phyloP scores from a whole-genome alignment of 768 basidiomycete species.

The Lentinula raphanica region DNA sequence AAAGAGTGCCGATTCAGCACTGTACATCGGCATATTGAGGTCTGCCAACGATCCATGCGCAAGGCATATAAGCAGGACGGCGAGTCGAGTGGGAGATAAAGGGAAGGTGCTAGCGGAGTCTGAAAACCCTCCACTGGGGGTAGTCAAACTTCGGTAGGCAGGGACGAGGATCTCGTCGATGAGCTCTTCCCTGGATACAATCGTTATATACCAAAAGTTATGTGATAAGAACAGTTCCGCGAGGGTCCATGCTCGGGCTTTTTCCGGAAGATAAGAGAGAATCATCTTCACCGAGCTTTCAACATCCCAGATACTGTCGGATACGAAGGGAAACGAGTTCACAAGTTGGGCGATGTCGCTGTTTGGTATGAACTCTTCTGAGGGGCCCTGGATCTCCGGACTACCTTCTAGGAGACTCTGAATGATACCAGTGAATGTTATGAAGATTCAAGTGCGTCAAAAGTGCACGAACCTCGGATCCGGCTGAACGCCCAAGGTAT shows the following conservation, averaged over 20 bases:
- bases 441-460: neutral
- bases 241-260: conserved; percentile 34
- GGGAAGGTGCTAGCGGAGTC: neutral
- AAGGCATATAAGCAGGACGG: conserved; percentile 27
- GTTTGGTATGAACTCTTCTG: neutral
- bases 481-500: conserved; percentile 11
- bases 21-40: conserved; percentile 27
- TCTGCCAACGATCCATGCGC: conserved; percentile 32
- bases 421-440: neutral
- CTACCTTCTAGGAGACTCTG: neutral
- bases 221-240: conserved; percentile 39
- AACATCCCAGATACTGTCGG: conserved; percentile 15
- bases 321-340: conserved; percentile 20
- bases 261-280: conserved; percentile 23
- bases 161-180: conserved; percentile 36
- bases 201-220: conserved; percentile 17
- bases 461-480: conserved; percentile 7
- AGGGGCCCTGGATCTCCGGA: neutral
- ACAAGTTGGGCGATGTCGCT: conserved; percentile 19
- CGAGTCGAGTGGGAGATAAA: conserved; percentile 20
- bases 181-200: conserved; percentile 12
- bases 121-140: conserved; percentile 17
- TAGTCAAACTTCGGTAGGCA: neutral
- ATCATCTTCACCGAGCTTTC: conserved; percentile 17
- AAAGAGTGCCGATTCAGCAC: conserved; percentile 13